phyloP scores from a whole-genome alignment of 1,139 yeast species.

The Candida sanyaensis region DNA sequence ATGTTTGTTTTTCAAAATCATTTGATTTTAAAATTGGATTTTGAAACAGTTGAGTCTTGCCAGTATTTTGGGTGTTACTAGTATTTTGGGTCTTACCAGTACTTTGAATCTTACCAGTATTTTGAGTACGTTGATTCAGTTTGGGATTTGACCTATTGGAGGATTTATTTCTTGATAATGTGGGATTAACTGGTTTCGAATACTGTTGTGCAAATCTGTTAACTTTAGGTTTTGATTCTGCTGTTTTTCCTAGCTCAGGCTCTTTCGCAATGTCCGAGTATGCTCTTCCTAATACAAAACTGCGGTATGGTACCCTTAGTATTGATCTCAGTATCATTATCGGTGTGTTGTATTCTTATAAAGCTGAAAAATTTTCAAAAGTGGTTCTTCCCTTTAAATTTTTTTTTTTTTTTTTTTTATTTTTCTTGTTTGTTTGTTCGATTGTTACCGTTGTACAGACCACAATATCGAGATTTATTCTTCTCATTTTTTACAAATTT shows the following conservation, averaged over 20 bases:
- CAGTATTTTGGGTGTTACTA: too few relatives aligned
- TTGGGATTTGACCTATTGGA: not conserved
- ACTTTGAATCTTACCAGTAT: conserved; percentile 5
- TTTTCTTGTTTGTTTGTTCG: too few relatives aligned
- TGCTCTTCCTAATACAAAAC: not conserved
- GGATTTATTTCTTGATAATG: not conserved
- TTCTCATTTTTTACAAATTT: too few relatives aligned
- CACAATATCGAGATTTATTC: too few relatives aligned
- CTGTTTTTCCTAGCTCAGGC: not conserved
- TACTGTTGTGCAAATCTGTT: conserved; percentile 15
- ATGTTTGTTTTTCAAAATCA: conserved; percentile 3
- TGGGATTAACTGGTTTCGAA: conserved; percentile 1
- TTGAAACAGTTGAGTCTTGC: conserved; percentile 3
- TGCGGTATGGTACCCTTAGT: not conserved
- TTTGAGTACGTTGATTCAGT: conserved; percentile 9
- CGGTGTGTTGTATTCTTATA: not conserved
- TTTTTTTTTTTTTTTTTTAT: not conserved
- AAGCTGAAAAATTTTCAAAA: conserved; percentile 1
- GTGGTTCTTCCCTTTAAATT: not conserved
- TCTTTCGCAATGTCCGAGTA: not conserved
- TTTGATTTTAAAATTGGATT: conserved; percentile 2
- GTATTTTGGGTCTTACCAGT: too few relatives aligned
- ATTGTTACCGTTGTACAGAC: too few relatives aligned
- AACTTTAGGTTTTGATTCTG: conserved; percentile 8
- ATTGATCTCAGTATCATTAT: conserved; percentile 1